Conservation (phyloP, 2,329 filamentous ascomycete genomes). For the Pseudopithomyces chartarum region DNA sequence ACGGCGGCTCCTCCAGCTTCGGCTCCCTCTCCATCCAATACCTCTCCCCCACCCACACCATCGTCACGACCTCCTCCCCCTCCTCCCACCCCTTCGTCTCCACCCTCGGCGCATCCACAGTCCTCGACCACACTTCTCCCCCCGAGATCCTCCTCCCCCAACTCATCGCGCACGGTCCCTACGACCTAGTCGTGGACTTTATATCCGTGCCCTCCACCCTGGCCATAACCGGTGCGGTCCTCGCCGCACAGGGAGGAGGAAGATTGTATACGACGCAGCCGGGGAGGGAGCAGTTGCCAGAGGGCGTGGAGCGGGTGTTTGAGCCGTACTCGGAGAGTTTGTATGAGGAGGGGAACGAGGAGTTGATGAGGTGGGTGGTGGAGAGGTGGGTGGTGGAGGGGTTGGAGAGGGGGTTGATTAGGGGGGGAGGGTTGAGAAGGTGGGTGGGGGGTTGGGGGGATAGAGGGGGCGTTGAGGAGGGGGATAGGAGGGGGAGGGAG, state of each 20-base stretch:
- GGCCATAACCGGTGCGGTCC: slow-evolving; percentile 16
- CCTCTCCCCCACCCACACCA: slow-evolving; percentile 32
- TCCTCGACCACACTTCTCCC: slow-evolving; percentile 31
- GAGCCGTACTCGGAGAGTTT: slow-evolving; percentile 17
- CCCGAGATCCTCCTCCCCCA: slow-evolving; percentile 17
- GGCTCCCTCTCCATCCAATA: slow-evolving; percentile 34
- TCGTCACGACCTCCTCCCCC: slow-evolving; percentile 41
- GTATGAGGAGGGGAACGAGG: slow-evolving; percentile 8
- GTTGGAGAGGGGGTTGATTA: slow-evolving; percentile 14
- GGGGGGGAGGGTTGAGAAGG: slow-evolving; percentile 16
- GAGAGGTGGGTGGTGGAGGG: slow-evolving; percentile 18
- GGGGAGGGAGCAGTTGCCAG: slow-evolving; percentile 9
- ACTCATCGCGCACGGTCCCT: slow-evolving; percentile 28
- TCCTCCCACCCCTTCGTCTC: slow-evolving; percentile 32
- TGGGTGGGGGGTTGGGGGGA: slow-evolving; percentile 16
- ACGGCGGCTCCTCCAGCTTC: slow-evolving; percentile 36
- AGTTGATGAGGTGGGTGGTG: slow-evolving; percentile 18
- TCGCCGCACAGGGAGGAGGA: slow-evolving; percentile 16
- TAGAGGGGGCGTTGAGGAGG: slow-evolving; percentile 16
- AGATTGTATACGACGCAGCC: slow-evolving; percentile 15
- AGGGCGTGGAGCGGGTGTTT: slow-evolving; percentile 17
- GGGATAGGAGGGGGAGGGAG: slow-evolving; percentile 22
- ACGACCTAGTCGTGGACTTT: slow-evolving; percentile 31
- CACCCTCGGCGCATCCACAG: slow-evolving; percentile 25
- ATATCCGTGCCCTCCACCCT: slow-evolving; percentile 14